phyloP scores from a whole-genome alignment of 2,329 filamentous ascomycete species.

The Apiospora malaysiana region DNA sequence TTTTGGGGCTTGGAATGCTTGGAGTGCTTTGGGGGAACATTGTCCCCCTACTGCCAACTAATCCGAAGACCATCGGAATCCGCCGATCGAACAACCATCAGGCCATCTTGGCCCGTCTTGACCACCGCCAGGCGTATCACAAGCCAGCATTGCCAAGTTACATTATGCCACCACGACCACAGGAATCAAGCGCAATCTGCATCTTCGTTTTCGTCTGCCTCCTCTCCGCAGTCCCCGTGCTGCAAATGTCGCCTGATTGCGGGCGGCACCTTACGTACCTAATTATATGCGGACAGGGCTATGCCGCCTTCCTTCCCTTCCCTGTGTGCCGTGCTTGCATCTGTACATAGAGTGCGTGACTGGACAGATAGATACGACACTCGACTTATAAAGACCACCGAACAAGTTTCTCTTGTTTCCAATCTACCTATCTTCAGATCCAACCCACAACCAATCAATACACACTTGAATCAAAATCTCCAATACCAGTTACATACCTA shows the following conservation, averaged over 20 bases:
- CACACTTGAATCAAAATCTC: background rate
- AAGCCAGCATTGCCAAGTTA: slow-evolving; percentile 12
- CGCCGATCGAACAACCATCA: slow-evolving; percentile 26
- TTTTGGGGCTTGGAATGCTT: too few relatives aligned
- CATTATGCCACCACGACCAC: slow-evolving; percentile 5
- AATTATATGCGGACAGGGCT: background rate
- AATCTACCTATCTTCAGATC: background rate
- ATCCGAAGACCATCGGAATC: slow-evolving; percentile 21
- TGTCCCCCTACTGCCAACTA: background rate
- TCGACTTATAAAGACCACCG: background rate
- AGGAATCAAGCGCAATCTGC: slow-evolving; percentile 18
- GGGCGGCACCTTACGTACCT: background rate
- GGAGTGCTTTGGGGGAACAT: background rate
- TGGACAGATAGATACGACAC: background rate
- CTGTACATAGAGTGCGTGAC: background rate
- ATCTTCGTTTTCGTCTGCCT: slow-evolving; percentile 14
- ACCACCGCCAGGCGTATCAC: slow-evolving; percentile 10
- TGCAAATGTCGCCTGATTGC: slow-evolving; percentile 16
- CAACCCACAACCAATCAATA: background rate
- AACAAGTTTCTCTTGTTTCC: background rate
- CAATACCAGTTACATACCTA: background rate
- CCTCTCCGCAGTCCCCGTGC: background rate
- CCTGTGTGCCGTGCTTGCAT: background rate
- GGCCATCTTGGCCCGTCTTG: slow-evolving; percentile 19
- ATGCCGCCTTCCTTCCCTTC: background rate